Evolutionary conservation across 805 yeast species (phyloP).

Genomic region (Peterozyma toletana): DNA sequence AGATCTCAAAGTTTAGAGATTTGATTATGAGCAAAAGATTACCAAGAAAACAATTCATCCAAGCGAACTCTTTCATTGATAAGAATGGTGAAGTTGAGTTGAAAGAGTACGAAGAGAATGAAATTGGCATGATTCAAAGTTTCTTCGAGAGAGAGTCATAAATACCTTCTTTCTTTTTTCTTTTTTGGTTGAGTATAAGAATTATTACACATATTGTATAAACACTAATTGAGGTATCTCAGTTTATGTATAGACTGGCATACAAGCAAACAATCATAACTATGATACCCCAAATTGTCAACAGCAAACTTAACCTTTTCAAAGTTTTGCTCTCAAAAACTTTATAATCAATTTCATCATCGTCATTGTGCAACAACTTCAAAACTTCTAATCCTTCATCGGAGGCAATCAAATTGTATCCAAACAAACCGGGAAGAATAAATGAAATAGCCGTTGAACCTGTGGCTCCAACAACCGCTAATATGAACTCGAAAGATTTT

Average conservation of each 20-base stretch:
- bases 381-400: conserved; percentile 3
- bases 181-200: no score
- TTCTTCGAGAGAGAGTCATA: conserved; percentile 51
- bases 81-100: conserved; percentile 36
- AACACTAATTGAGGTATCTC: not conserved
- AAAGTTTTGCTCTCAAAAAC: conserved; percentile 5
- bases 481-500: conserved; percentile 57
- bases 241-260: conserved; percentile 35
- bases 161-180: not conserved
- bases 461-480: conserved; percentile 75
- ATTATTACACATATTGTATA: no score
- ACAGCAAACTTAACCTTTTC: conserved; percentile 22
- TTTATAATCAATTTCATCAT: conserved; percentile 14
- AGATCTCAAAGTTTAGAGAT: conserved; percentile 59
- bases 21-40: conserved; percentile 63
- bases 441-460: conserved; percentile 78
- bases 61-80: conserved; percentile 61
- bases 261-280: conserved; percentile 51
- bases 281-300: conserved; percentile 44
- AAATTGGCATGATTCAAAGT: conserved; percentile 72
- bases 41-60: conserved; percentile 81
- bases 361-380: conserved; percentile 1
- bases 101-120: conserved; percentile 69
- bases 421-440: conserved; percentile 73
- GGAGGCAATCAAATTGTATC: conserved; percentile 46